phyloP scores from a whole-genome alignment of 2,329 filamentous ascomycete genomes.

The Monilinia aucupariae region DNA sequence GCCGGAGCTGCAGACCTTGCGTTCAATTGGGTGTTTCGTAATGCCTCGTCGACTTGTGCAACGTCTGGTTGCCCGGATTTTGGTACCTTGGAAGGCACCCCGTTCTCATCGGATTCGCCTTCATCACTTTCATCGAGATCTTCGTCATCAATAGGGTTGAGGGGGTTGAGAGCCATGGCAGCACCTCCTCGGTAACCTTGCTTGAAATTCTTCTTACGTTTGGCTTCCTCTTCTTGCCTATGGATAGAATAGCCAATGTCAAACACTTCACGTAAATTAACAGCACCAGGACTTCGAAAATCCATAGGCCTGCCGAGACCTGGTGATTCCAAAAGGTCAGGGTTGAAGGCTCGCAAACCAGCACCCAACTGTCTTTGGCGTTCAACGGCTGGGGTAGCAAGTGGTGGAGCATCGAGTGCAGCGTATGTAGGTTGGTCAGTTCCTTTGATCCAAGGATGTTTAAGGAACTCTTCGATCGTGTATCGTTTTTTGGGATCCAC shows the following conservation, averaged over 20 bases:
- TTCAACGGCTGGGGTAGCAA: conserved; percentile 58
- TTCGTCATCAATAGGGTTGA: conserved; percentile 60
- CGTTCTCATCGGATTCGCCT: conserved; percentile 51
- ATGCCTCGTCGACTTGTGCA: conserved; percentile 74
- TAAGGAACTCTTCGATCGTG: conserved; percentile 85
- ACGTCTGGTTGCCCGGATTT: conserved; percentile 57
- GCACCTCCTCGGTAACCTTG: conserved; percentile 61
- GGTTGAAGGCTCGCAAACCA: conserved; percentile 50
- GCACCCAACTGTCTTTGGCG: conserved; percentile 28
- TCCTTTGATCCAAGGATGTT: conserved; percentile 84
- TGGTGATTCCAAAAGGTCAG: conserved; percentile 50
- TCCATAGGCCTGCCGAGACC: conserved; percentile 67
- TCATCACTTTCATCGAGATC: conserved; percentile 62
- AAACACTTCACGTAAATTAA: conserved; percentile 95
- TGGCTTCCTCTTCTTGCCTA: conserved; percentile 90
- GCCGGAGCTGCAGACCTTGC: conserved; percentile 53
- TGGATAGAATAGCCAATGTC: conserved; percentile 98
- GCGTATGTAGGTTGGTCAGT: conserved; percentile 62
- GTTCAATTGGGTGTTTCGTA: conserved; percentile 74
- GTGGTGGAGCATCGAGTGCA: conserved; percentile 62
- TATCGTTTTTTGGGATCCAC: conserved; percentile 95
- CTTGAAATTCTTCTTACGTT: conserved; percentile 78
- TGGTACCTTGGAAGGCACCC: conserved; percentile 58
- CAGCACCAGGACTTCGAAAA: conserved; percentile 89
- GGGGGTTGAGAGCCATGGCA: conserved; percentile 61